Evolutionary conservation across 352 stramenopile genomes (phyloP).

Genomic region (Pythium dissotocum): DNA sequence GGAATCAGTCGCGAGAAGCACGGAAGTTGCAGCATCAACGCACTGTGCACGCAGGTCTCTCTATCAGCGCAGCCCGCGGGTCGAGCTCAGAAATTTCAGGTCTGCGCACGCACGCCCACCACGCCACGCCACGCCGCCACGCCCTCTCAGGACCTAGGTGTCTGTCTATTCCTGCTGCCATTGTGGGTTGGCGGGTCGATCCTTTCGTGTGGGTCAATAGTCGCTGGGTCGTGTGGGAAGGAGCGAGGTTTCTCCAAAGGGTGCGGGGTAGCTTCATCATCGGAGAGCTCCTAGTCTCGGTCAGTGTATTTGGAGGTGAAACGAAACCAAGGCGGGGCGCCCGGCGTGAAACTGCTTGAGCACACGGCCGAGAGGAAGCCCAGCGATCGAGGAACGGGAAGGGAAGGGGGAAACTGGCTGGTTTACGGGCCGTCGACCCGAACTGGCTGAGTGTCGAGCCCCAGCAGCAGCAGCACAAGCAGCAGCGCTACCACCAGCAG

Average conservation of each 20-base stretch:
- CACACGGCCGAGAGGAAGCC: not conserved
- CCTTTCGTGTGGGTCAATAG: not conserved
- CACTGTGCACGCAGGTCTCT: not conserved
- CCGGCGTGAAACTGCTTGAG: constrained; percentile 15
- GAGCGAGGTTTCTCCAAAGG: constrained; percentile 11
- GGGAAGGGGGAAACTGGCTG: constrained; percentile 14
- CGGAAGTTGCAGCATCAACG: not conserved
- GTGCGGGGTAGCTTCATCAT: not conserved
- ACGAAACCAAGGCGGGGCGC: constrained; percentile 7
- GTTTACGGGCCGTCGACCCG: not conserved
- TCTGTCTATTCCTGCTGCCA: not conserved
- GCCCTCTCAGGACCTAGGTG: not conserved
- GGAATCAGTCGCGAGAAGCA: constrained; percentile 10
- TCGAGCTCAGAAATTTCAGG: constrained; percentile 3
- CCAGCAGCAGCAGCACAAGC: not conserved
- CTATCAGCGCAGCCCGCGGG: not conserved
- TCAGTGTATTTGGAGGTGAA: constrained; percentile 4
- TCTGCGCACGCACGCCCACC: constrained; percentile 9
- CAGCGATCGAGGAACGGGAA: not conserved
- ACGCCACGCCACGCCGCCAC: not conserved
- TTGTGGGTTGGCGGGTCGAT: not conserved
- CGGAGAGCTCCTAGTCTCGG: not conserved
- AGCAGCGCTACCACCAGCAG: not conserved
- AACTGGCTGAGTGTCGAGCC: constrained; percentile 3
- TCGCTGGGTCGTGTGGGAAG: not conserved